Conservation (phyloP, 805 yeast genomes). For the Scheffersomyces coipomensis region DNA sequence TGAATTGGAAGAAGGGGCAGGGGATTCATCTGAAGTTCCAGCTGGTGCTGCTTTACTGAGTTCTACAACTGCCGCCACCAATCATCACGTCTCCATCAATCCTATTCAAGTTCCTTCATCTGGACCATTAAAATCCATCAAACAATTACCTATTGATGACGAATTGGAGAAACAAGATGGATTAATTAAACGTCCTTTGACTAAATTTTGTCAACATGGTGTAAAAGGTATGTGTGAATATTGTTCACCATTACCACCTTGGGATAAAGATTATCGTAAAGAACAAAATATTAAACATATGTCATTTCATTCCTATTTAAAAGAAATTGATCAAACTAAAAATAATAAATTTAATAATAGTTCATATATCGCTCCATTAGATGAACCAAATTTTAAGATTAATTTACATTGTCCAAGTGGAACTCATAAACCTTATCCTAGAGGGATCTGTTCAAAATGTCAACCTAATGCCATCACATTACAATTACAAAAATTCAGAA, state of each 20-base stretch:
- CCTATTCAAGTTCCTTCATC: neutral
- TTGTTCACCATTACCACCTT: slow-evolving; percentile 94
- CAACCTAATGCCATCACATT: slow-evolving; percentile 95
- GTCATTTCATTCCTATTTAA: slow-evolving; percentile 81
- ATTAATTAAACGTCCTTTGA: slow-evolving; percentile 60
- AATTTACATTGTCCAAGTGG: slow-evolving; percentile 68
- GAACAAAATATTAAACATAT: slow-evolving; percentile 81
- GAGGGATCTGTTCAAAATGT: slow-evolving; percentile 92
- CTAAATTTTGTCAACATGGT: slow-evolving; percentile 77
- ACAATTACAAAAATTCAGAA: slow-evolving; percentile 84
- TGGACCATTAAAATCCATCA: slow-evolving; percentile 18
- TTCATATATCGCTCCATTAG: slow-evolving; percentile 73
- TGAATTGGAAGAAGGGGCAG: slow-evolving; percentile 10
- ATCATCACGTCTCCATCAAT: neutral
- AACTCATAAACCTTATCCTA: slow-evolving; percentile 86
- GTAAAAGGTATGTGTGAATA: slow-evolving; percentile 98
- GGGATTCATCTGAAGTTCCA: neutral
- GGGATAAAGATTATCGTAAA: slow-evolving; percentile 76
- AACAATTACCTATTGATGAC: slow-evolving; percentile 67
- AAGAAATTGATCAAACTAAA: slow-evolving; percentile 64
- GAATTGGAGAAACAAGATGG: slow-evolving; percentile 67
- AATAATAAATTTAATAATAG: slow-evolving; percentile 60
- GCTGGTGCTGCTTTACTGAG: slow-evolving; percentile 1
- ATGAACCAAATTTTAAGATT: slow-evolving; percentile 68
- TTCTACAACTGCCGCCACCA: neutral